A percentile compares a stretch with the other conserved stretches of the same genome.
These are phyloP conservation scores for Eucalyptus leucophloia DNA, from an alignment of 345 rosid genomes.

Conservation along the genomic window DNA sequence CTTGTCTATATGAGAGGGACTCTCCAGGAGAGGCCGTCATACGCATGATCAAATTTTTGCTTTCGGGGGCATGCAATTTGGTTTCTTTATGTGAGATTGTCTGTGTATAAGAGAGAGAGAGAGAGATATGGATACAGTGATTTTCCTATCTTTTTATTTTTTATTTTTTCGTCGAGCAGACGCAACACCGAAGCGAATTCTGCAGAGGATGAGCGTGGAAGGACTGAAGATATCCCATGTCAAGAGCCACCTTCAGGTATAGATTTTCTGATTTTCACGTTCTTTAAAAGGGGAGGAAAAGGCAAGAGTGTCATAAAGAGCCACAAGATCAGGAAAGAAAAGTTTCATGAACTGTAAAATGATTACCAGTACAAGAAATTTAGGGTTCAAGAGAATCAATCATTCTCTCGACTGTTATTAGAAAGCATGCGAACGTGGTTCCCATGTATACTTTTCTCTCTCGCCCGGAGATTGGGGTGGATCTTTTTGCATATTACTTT, in stretches of 20 bases:
- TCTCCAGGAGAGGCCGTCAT: background rate
- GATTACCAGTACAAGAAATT: background rate
- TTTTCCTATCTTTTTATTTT: background rate
- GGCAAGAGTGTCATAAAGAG: background rate
- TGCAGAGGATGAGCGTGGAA: constrained; percentile 25
- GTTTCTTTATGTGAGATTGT: background rate
- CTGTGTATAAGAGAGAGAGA: background rate
- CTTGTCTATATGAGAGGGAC: background rate
- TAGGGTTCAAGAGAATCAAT: background rate
- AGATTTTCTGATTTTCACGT: background rate
- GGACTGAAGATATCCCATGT: constrained; percentile 34
- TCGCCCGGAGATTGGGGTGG: background rate
- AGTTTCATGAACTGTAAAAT: background rate
- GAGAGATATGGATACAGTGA: background rate
- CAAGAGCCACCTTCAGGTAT: constrained; percentile 51
- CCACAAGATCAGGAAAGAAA: background rate
- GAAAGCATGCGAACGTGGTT: background rate
- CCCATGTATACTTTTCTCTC: background rate
- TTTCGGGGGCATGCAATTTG: background rate
- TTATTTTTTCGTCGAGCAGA: background rate
- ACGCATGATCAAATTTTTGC: background rate
- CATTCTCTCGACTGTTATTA: background rate
- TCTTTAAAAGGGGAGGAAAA: background rate
- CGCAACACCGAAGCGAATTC: constrained; percentile 36
- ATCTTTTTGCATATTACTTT: background rate